Percentiles rank a stretch among this genome's conserved stretches.
phyloP scores from a whole-genome alignment of 2,329 filamentous ascomycete genomes.

The Neonectria ditissima region DNA sequence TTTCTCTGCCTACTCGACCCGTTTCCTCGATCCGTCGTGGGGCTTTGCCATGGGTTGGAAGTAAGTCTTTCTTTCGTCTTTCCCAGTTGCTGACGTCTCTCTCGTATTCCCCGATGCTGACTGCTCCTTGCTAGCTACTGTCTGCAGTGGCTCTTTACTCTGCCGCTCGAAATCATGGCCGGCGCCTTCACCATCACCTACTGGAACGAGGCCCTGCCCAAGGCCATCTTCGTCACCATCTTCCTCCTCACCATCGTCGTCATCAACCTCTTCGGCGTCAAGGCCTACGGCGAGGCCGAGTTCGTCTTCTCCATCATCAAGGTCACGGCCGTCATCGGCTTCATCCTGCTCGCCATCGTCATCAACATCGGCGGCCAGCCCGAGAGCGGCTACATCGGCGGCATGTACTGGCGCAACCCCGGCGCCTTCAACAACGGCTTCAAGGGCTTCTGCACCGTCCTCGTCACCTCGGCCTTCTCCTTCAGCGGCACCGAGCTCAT shows the following conservation, averaged over 20 bases:
- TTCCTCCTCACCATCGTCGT: conserved; percentile 80
- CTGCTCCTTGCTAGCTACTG: conserved; percentile 70
- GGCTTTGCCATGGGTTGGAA: conserved; percentile 98
- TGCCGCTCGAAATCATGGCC: conserved; percentile 88
- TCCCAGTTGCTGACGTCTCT: too few relatives aligned
- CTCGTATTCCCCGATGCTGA: conserved; percentile 2
- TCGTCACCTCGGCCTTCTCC: conserved; percentile 81
- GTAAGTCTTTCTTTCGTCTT: conserved; percentile 54
- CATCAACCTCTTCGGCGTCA: conserved; percentile 91
- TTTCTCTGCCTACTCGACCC: conserved; percentile 92
- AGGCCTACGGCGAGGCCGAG: conserved; percentile 89
- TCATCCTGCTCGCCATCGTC: conserved; percentile 88
- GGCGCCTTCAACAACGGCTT: conserved; percentile 87
- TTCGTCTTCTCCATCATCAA: conserved; percentile 91
- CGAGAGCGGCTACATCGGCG: conserved; percentile 82
- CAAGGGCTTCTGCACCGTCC: conserved; percentile 81
- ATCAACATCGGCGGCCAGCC: conserved; percentile 85
- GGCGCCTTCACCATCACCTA: conserved; percentile 86
- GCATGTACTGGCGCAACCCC: conserved; percentile 79
- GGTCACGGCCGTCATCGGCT: conserved; percentile 85
- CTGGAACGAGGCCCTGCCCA: conserved; percentile 75
- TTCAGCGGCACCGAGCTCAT: conserved; percentile 83
- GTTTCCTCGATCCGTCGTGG: conserved; percentile 94
- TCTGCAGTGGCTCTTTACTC: conserved; percentile 85
- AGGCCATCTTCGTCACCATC: conserved; percentile 83